A percentile compares a stretch with the other conserved stretches of the same genome.
Conservation (phyloP, 306 rosid species). For the Oemleria cerasiformis region DNA sequence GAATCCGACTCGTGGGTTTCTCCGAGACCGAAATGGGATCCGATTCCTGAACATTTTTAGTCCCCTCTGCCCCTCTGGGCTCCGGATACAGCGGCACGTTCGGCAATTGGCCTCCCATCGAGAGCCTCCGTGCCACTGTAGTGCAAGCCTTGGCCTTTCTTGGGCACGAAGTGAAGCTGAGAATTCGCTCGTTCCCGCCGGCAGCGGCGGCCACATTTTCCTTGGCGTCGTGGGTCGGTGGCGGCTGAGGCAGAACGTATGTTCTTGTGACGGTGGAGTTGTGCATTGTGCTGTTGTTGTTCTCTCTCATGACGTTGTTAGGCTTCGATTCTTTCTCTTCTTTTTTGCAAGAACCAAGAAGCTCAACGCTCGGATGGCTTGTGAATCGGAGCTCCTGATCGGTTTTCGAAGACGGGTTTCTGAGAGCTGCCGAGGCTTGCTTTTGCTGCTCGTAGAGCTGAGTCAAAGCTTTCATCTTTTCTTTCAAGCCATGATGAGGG, state of each 20-base stretch:
- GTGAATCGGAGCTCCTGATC: constrained; percentile 36
- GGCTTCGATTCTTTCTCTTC: constrained; percentile 30
- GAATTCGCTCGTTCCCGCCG: constrained; percentile 54
- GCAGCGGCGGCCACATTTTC: constrained; percentile 42
- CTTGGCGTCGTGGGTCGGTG: constrained; percentile 38
- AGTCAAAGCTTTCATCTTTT: constrained; percentile 80
- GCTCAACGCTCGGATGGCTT: constrained; percentile 36
- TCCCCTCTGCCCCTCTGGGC: constrained; percentile 16
- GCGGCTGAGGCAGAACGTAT: constrained; percentile 57
- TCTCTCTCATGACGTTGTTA: constrained; percentile 60
- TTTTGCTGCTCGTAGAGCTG: constrained; percentile 85
- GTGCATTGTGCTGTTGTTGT: constrained; percentile 37
- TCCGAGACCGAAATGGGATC: constrained; percentile 33
- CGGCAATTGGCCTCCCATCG: constrained; percentile 33
- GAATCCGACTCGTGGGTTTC: constrained; percentile 52
- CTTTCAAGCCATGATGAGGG: constrained; percentile 87
- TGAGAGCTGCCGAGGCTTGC: constrained; percentile 62
- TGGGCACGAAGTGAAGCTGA: constrained; percentile 57
- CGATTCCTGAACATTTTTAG: constrained; percentile 30
- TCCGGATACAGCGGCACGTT: constrained; percentile 16
- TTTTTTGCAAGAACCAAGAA: constrained; percentile 30
- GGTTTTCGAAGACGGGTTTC: constrained; percentile 33
- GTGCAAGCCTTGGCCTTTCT: constrained; percentile 30
- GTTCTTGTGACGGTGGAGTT: constrained; percentile 59
- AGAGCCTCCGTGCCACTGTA: constrained; percentile 67